Conservation (phyloP, 202 grass and related monocot species). For the Schoenoplectus triqueter region DNA sequence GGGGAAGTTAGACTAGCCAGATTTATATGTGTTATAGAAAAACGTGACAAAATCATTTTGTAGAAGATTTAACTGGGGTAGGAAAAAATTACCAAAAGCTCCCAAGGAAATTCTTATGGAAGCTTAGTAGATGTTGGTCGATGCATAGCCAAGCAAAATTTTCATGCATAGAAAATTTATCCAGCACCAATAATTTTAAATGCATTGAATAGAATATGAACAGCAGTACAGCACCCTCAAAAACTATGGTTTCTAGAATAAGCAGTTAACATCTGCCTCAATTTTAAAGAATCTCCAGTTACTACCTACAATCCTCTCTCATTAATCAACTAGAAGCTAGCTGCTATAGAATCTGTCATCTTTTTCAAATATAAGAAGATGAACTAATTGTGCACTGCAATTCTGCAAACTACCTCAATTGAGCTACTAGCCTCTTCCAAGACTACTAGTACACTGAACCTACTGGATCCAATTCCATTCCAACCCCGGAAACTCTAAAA, state of each 20-base stretch:
- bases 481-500: neutral
- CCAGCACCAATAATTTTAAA: slow-evolving; percentile 4
- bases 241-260: neutral
- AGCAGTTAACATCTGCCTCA: neutral
- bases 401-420: neutral
- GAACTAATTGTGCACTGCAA: neutral
- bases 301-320: neutral
- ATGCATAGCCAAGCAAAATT: slow-evolving; percentile 17
- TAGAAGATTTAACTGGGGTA: slow-evolving; percentile 3
- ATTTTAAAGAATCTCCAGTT: neutral
- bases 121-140: neutral
- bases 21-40: neutral
- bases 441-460: neutral
- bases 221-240: neutral
- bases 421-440: neutral
- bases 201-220: neutral
- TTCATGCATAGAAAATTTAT: neutral
- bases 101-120: slow-evolving; percentile 20
- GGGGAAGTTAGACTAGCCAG: neutral
- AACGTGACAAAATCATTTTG: neutral
- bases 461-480: neutral
- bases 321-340: neutral
- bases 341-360: neutral
- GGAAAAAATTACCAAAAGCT: neutral
- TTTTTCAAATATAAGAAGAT: neutral